Conservation (phyloP, 2,329 filamentous ascomycete genomes). For the Ceratocystis harringtonii region DNA sequence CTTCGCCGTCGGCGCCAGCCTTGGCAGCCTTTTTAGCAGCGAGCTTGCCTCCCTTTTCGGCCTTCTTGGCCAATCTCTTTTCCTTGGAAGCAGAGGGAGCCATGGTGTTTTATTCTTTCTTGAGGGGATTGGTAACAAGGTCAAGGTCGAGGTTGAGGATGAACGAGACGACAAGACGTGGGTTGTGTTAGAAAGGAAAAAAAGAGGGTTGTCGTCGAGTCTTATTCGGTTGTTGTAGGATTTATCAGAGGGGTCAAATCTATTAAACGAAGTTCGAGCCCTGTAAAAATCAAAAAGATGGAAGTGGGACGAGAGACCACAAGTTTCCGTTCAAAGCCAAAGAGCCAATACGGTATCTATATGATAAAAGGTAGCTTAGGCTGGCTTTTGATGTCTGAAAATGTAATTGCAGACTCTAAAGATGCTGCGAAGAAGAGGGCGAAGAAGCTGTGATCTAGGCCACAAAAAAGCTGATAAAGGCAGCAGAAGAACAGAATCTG, state of each 20-base stretch:
- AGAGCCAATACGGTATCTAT: no score
- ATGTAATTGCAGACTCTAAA: constrained; percentile 5
- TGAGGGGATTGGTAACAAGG: constrained; percentile 17
- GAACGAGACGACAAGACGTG: constrained; percentile 15
- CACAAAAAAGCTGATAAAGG: neutral
- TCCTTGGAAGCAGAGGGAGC: constrained; percentile 52
- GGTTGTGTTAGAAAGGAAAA: constrained; percentile 16
- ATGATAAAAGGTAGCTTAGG: neutral
- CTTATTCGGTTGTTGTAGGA: constrained; percentile 1
- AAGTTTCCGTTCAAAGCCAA: neutral
- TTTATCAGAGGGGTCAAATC: constrained; percentile 12
- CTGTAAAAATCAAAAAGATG: constrained; percentile 7
- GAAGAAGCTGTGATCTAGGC: constrained; percentile 8
- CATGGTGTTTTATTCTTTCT: constrained; percentile 32
- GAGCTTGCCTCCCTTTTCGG: constrained; percentile 59
- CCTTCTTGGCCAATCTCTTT: constrained; percentile 57
- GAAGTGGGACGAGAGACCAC: constrained; percentile 12
- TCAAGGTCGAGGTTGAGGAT: constrained; percentile 10
- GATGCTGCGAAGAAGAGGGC: neutral
- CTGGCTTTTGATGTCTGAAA: neutral
- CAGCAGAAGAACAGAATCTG: neutral
- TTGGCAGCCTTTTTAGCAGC: constrained; percentile 53
- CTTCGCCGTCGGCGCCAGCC: constrained; percentile 51
- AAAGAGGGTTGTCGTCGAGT: constrained; percentile 8
- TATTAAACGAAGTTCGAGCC: constrained; percentile 14